Evolutionary conservation across 352 stramenopile genomes (phyloP).

Genomic region (Pythium brachiatum): DNA sequence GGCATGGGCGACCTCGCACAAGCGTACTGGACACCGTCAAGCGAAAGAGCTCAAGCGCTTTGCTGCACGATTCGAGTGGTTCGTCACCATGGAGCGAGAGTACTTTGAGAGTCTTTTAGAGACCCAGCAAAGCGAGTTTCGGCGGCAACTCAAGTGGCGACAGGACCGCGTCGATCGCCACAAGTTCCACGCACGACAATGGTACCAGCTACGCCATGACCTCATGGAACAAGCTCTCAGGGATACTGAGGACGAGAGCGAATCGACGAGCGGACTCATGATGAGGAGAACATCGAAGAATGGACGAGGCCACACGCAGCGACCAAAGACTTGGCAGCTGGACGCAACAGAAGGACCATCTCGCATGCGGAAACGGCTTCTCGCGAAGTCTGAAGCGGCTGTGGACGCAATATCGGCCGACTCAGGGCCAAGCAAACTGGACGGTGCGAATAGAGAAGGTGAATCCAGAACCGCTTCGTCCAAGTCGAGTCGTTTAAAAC

Average conservation of each 20-base stretch:
- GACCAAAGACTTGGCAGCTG: conserved; percentile 31
- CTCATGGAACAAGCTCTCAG: conserved; percentile 30
- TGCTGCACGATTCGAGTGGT: conserved; percentile 39
- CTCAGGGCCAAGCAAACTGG: not conserved
- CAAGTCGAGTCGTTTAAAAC: not conserved
- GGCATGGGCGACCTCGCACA: conserved; percentile 46
- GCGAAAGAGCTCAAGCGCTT: conserved; percentile 49
- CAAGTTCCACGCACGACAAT: conserved; percentile 61
- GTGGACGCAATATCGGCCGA: not conserved
- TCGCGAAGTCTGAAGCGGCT: conserved; percentile 11
- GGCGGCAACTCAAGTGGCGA: conserved; percentile 58
- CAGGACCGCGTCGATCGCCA: conserved; percentile 64
- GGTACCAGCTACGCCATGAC: conserved; percentile 36
- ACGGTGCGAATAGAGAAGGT: not conserved
- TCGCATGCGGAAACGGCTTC: conserved; percentile 61
- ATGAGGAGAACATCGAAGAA: not conserved
- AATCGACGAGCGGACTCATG: not conserved
- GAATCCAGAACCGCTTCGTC: not conserved
- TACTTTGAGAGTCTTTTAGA: conserved; percentile 40
- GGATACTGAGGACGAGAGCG: conserved; percentile 6
- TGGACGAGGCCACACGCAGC: not conserved
- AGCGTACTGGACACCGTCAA: conserved; percentile 29
- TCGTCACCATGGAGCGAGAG: conserved; percentile 32
- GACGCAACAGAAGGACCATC: conserved; percentile 69
- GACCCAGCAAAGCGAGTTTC: conserved; percentile 49